phyloP scores from a whole-genome alignment of 202 grass and related monocot genomes.

The Schoenoplectus tabernaemontani region DNA sequence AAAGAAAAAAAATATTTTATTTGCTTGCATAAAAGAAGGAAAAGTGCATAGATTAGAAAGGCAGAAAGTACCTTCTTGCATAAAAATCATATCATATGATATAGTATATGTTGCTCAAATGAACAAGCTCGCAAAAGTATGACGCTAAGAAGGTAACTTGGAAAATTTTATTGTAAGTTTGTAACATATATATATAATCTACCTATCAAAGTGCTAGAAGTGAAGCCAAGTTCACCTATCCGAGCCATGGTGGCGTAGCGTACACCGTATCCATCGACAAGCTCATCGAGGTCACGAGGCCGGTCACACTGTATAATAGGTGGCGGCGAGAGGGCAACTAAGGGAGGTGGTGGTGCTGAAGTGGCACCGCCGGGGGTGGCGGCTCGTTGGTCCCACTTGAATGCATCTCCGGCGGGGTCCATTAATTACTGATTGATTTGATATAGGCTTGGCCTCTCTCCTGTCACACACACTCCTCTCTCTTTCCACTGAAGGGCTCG shows the following conservation, averaged over 20 bases:
- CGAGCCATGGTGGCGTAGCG: constrained; percentile 71
- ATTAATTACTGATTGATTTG: constrained; percentile 12
- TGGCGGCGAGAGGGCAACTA: neutral
- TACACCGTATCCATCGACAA: constrained; percentile 81
- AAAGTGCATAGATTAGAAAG: neutral
- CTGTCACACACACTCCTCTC: neutral
- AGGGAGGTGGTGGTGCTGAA: neutral
- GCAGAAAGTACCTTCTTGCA: neutral
- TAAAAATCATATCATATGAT: neutral
- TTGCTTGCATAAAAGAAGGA: constrained; percentile 14
- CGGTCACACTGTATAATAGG: neutral
- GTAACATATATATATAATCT: too few relatives aligned
- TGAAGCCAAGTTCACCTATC: constrained; percentile 89
- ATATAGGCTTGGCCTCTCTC: neutral
- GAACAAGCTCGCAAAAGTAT: too few relatives aligned
- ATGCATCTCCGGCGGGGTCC: constrained; percentile 54
- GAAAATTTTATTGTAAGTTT: too few relatives aligned
- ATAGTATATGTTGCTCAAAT: neutral
- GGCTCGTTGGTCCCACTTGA: constrained; percentile 55
- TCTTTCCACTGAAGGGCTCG: constrained; percentile 8
- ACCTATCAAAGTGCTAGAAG: constrained; percentile 72
- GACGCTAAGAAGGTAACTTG: too few relatives aligned
- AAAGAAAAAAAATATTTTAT: neutral
- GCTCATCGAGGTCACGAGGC: constrained; percentile 76
- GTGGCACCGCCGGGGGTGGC: constrained; percentile 21